Evolutionary conservation across 2,329 filamentous ascomycete genomes (phyloP), one percentile per base, ranked within the genome.

Genomic region (Hypocreales sp.): DNA sequence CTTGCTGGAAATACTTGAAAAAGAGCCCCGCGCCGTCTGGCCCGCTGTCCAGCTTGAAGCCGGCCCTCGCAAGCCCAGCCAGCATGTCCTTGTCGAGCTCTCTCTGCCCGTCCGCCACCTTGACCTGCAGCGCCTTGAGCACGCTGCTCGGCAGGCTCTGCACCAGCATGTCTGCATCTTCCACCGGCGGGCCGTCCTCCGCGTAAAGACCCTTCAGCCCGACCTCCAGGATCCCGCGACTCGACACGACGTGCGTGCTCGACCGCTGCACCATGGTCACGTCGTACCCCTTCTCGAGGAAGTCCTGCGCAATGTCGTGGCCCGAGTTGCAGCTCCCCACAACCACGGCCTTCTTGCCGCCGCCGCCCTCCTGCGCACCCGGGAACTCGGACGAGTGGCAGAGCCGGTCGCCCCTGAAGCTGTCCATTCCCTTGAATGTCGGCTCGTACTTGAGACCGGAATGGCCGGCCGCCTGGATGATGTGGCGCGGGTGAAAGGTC

Each of bases 241-340:
- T 69, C 0, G 69, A 66, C 0, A 79, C 56, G 4, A 82, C 72
- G 29, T 64, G 68, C 0, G 78, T 80, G 7, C 62, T 67, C 1
- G 66, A 71, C 4, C 77, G 64, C 47, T 82, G 78, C 0, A 82
- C 61, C 46, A 82, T 73, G 0, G 76, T 81, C 2, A 79, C 66
- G 3, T 68, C 55, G 34, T 72, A 73, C 0, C 76, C 77, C 26
- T 71, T 68, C 38, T 79, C 72, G 20, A 66, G 60, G 39, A 64
- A 79, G 35, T 79, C 71, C 31, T 79, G 73, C 1, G 71, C 67
- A 30, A 79, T 79, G 35, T 80, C 76, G 38, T 78, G 72, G 5
- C 60, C 71, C 0, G 71, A 77, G 46, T 79, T 80, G 46, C 74
- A 77, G 2, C 67, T 72, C 2, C 76, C 77, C 0, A 81, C 58